These are phyloP conservation scores for Sarocladiaceae sp. DNA, from an alignment of 2,329 filamentous ascomycete species.

Conservation along the genomic window DNA sequence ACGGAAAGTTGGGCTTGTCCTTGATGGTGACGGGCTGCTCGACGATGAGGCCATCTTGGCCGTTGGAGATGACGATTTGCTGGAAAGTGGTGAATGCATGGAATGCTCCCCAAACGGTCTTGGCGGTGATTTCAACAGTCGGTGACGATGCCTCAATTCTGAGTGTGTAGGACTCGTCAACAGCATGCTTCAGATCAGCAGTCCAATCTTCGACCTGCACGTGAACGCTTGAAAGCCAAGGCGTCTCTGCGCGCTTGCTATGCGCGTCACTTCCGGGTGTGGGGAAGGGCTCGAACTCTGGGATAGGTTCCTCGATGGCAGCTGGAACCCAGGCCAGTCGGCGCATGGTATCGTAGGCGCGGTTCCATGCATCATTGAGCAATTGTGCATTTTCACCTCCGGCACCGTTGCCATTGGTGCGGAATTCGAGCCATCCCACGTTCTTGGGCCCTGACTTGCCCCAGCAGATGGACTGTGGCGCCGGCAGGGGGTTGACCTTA, in stretches of 20 bases:
- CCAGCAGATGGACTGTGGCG: slow-evolving; percentile 21
- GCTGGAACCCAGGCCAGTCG: slow-evolving; percentile 50
- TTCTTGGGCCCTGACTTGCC: slow-evolving; percentile 18
- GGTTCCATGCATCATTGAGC: slow-evolving; percentile 43
- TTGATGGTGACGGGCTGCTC: slow-evolving; percentile 65
- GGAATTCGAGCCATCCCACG: slow-evolving; percentile 15
- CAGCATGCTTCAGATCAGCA: slow-evolving; percentile 24
- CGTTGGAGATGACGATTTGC: slow-evolving; percentile 71
- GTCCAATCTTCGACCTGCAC: slow-evolving; percentile 3
- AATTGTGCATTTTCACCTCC: slow-evolving; percentile 20
- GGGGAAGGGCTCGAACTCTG: slow-evolving; percentile 47
- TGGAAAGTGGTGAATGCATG: slow-evolving; percentile 72
- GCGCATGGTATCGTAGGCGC: slow-evolving; percentile 41
- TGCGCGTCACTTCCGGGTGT: slow-evolving; percentile 26
- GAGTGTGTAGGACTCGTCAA: slow-evolving; percentile 75
- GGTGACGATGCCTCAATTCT: slow-evolving; percentile 60
- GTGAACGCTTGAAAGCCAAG: slow-evolving; percentile 4
- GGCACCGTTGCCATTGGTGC: slow-evolving; percentile 14
- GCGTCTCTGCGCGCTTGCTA: slow-evolving; percentile 21
- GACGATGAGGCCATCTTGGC: slow-evolving; percentile 59
- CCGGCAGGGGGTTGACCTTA: slow-evolving; percentile 23
- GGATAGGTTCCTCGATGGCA: slow-evolving; percentile 46
- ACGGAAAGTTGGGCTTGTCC: slow-evolving; percentile 70
- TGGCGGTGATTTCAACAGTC: slow-evolving; percentile 64
- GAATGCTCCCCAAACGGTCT: slow-evolving; percentile 68